Evolutionary conservation across 208 protist genomes (phyloP), one percentile per base, ranked within the genome.

Genomic region (Vickermania spadyakhi): DNA sequence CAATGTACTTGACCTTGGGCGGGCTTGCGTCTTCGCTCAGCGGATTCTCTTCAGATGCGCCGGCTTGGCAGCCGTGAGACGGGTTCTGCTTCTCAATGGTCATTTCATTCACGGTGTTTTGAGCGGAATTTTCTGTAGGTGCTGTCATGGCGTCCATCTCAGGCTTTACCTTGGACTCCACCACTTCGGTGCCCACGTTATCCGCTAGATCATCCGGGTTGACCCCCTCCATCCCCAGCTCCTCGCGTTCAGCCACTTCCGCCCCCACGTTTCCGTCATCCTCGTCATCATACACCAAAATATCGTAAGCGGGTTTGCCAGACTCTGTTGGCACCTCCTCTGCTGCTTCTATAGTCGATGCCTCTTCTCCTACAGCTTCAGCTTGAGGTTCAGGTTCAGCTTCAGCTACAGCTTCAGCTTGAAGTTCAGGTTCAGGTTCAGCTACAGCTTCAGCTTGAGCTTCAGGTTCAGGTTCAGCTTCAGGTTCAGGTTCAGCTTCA

Each of bases 121-220:
- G 36, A 7, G 36, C 36, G 11, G 36, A n/a, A 7, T 7, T 45
- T n/a, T 18, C 18, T 7, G 36, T 7, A n/a, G 36, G 36, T 45
- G 36, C 36, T 45, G 36, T 18, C 7, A 18, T 7, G 36, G 36
- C 11, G 36, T 45, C 36, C 11, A 45, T 45, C 11, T 45, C 36
- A 45, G 36, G 36, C 36, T 45, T 45, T 18, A n/a, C 36, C 18
- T 45, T 45, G 11, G 36, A 18, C 2, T 28, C 45, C 11, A 69
- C 69, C 22, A 80, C 74, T 27, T 80, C 74, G 11, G 64, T 71
- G n/a, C 59, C 65, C 13, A 76, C 74, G 49, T 72, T 66, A 52
- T 73, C 74, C 2, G 74, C 58, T 22, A 76, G 64, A 13, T 76
- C 69, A 11, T 64, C 66, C 36, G 36, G 36, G 11, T 18, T 7